phyloP scores from a whole-genome alignment of 371 early-diverging fungal genomes.

The Actinomucor elegans region DNA sequence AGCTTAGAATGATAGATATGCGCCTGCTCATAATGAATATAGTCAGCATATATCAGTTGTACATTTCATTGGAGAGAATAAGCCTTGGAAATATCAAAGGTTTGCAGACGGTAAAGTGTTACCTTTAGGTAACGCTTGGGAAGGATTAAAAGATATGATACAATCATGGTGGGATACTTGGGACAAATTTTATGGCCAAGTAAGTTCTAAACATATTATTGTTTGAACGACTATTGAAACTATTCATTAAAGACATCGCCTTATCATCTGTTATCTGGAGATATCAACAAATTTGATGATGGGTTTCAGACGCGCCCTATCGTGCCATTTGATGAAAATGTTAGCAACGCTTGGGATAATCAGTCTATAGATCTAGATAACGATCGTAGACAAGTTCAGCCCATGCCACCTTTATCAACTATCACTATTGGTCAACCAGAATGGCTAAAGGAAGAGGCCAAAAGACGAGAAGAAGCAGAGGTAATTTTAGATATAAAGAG shows the following conservation, averaged over 20 bases:
- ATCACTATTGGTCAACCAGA: constrained; percentile 24
- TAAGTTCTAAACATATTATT: constrained; percentile 5
- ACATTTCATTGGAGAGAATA: constrained; percentile 88
- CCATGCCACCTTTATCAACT: constrained; percentile 27
- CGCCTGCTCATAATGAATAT: constrained; percentile 72
- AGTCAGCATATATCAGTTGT: constrained; percentile 69
- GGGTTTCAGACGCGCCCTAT: constrained; percentile 26
- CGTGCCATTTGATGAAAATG: constrained; percentile 25
- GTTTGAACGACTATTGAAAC: not conserved
- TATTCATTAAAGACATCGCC: constrained; percentile 18
- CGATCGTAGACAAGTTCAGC: constrained; percentile 24
- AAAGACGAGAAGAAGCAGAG: not conserved
- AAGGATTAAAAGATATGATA: constrained; percentile 51
- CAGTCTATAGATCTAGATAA: constrained; percentile 22
- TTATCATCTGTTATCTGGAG: constrained; percentile 16
- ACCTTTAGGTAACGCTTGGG: constrained; percentile 45
- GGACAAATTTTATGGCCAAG: constrained; percentile 57
- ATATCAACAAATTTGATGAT: constrained; percentile 5
- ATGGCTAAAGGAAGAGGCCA: constrained; percentile 13
- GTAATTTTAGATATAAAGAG: not conserved
- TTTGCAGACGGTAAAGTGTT: constrained; percentile 61
- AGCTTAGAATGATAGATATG: constrained; percentile 50
- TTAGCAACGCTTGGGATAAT: constrained; percentile 37
- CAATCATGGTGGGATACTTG: constrained; percentile 75
- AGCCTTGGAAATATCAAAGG: constrained; percentile 87